Evolutionary conservation across 495 filamentous ascomycete species (phyloP).

Genomic region (Hypoxylon perforatum): DNA sequence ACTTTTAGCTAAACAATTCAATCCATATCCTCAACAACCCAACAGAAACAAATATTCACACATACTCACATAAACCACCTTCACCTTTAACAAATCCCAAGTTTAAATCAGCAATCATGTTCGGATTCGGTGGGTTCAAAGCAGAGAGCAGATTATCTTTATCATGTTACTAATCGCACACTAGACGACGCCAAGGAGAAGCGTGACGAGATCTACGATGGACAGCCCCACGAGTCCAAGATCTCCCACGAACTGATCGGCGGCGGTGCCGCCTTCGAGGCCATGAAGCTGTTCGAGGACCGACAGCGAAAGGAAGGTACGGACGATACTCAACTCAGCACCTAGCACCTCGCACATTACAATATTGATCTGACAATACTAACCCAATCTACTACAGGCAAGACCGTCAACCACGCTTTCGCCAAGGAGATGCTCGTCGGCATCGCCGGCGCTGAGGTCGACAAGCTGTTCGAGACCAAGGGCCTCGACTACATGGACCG

Average conservation of each 20-base stretch:
- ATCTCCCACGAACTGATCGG: slow-evolving; percentile 79
- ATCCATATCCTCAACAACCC: slow-evolving; percentile 11
- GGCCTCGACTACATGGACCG: slow-evolving; percentile 75
- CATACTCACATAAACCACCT: slow-evolving; percentile 2
- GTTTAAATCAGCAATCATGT: slow-evolving; percentile 46
- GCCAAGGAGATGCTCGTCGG: slow-evolving; percentile 82
- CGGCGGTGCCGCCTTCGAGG: slow-evolving; percentile 81
- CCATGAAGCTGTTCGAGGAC: slow-evolving; percentile 84
- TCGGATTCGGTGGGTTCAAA: slow-evolving; percentile 51
- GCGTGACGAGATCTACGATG: slow-evolving; percentile 70
- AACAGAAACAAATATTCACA: slow-evolving; percentile 1
- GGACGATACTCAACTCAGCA: slow-evolving; percentile 6
- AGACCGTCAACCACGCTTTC: slow-evolving; percentile 74
- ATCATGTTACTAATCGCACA: slow-evolving; percentile 1
- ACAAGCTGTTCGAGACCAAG: slow-evolving; percentile 84
- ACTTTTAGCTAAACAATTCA: slow-evolving; percentile 1
- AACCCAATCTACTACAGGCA: slow-evolving; percentile 59
- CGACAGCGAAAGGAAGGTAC: slow-evolving; percentile 76
- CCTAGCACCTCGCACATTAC: not conserved
- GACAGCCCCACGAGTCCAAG: slow-evolving; percentile 65
- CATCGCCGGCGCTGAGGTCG: slow-evolving; percentile 77
- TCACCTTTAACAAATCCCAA: not conserved
- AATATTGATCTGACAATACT: not conserved
- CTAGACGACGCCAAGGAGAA: slow-evolving; percentile 59
- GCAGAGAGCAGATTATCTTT: not conserved